Conservation (phyloP, 192 early-diverging fungal species). For the Chytriomyces hyalinus region DNA sequence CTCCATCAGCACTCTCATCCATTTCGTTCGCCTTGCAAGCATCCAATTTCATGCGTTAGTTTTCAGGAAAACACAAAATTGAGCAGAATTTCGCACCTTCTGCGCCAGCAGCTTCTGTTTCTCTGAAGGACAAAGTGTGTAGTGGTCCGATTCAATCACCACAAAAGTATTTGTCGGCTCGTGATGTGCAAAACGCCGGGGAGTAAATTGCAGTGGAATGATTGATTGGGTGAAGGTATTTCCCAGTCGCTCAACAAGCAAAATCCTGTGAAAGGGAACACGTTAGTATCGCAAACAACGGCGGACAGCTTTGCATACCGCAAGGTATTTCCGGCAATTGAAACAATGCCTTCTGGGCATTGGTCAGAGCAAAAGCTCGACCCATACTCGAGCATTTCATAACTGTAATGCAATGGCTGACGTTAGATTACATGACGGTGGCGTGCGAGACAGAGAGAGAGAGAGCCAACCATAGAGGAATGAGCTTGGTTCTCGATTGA, state of each 20-base stretch:
- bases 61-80: background rate
- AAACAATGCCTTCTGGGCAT: slow-evolving; percentile 87
- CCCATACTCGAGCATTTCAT: slow-evolving; percentile 85
- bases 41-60: background rate
- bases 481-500: slow-evolving; percentile 72
- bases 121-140: slow-evolving; percentile 70
- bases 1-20: slow-evolving; percentile 59
- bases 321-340: slow-evolving; percentile 83
- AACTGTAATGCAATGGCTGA: slow-evolving; percentile 44
- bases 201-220: slow-evolving; percentile 86
- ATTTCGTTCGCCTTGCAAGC: slow-evolving; percentile 28
- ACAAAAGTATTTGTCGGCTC: slow-evolving; percentile 81
- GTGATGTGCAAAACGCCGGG: slow-evolving; percentile 79
- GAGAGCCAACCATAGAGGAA: slow-evolving; percentile 71
- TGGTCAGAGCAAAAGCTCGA: slow-evolving; percentile 82
- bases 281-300: background rate
- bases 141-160: slow-evolving; percentile 87
- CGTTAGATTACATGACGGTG: slow-evolving; percentile 3
- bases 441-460: background rate
- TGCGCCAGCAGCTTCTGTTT: slow-evolving; percentile 62
- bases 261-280: slow-evolving; percentile 59
- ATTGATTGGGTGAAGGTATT: slow-evolving; percentile 82
- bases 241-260: slow-evolving; percentile 83
- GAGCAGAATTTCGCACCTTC: slow-evolving; percentile 39
- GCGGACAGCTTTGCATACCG: slow-evolving; percentile 26